Percentiles rank a stretch among this genome's conserved stretches.
Conservation (phyloP, 805 yeast species). For the Kockiozyma suomiensis region DNA sequence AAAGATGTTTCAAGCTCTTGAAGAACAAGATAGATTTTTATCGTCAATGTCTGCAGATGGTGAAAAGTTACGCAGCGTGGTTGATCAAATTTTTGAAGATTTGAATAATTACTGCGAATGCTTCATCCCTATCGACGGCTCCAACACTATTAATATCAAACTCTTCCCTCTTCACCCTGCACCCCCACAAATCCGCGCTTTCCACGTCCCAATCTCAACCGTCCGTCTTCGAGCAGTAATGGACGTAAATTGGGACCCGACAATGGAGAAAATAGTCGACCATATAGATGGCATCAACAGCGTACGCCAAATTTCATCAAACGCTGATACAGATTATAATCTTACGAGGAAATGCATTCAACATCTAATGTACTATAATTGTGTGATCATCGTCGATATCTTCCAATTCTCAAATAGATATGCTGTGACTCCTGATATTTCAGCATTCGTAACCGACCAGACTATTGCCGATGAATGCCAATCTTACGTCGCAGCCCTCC, state of each 20-base stretch:
- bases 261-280: slow-evolving; percentile 85
- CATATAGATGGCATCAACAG: slow-evolving; percentile 88
- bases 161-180: slow-evolving; percentile 86
- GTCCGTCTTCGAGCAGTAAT: slow-evolving; percentile 71
- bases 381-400: slow-evolving; percentile 79
- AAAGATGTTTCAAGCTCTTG: slow-evolving; percentile 80
- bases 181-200: slow-evolving; percentile 73
- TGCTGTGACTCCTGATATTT: slow-evolving; percentile 81
- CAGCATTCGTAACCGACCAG: slow-evolving; percentile 63
- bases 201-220: slow-evolving; percentile 90
- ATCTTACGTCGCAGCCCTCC: slow-evolving; percentile 57
- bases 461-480: slow-evolving; percentile 82
- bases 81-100: slow-evolving; percentile 92
- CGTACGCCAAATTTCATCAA: slow-evolving; percentile 68
- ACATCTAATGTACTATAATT: slow-evolving; percentile 86
- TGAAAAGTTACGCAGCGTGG: slow-evolving; percentile 60
- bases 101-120: slow-evolving; percentile 95
- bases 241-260: slow-evolving; percentile 96
- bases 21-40: slow-evolving; percentile 80
- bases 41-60: slow-evolving; percentile 45
- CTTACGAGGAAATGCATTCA: slow-evolving; percentile 85
- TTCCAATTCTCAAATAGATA: slow-evolving; percentile 88
- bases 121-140: slow-evolving; percentile 85
- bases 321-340: slow-evolving; percentile 78
- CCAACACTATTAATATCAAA: slow-evolving; percentile 89